A percentile compares a stretch with the other conserved stretches of the same genome.
phyloP scores from a whole-genome alignment of 2,329 filamentous ascomycete genomes.

The Diaporthe velutina region DNA sequence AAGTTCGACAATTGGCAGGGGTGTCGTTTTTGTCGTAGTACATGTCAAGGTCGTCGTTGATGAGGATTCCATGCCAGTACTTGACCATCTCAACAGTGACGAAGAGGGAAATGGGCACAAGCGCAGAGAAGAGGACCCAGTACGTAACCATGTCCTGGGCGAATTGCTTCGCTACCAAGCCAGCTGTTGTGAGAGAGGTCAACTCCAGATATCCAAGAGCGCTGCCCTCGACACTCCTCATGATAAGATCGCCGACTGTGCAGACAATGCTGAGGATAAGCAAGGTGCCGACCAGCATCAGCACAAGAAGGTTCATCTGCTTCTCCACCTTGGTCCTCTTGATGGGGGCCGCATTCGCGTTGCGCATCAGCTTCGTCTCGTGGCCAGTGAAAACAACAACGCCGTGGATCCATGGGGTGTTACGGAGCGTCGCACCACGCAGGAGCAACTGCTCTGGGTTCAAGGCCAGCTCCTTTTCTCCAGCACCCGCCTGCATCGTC shows the following conservation, averaged over 20 bases:
- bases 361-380: constrained; percentile 99
- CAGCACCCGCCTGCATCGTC: constrained; percentile 89
- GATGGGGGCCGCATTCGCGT: constrained; percentile 96
- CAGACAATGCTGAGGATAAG: constrained; percentile 88
- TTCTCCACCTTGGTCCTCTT: constrained; percentile 97
- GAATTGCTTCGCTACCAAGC: constrained; percentile 79
- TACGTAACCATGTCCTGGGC: constrained; percentile 97
- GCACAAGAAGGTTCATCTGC: constrained; percentile 92
- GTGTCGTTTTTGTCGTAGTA: constrained; percentile 97
- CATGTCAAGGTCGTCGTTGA: constrained; percentile 97
- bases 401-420: constrained; percentile 97
- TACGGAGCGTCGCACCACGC: constrained; percentile 91
- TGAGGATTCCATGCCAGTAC: constrained; percentile 97
- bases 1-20: constrained; percentile 94
- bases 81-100: constrained; percentile 98
- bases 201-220: constrained; percentile 82
- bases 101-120: constrained; percentile 97
- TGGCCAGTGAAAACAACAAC: constrained; percentile 97
- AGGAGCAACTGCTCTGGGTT: constrained; percentile 94
- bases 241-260: constrained; percentile 90
- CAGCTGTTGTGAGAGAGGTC: constrained; percentile 67
- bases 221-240: constrained; percentile 72
- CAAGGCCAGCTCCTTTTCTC: constrained; percentile 91
- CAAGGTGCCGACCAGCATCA: constrained; percentile 89
- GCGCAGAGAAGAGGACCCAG: constrained; percentile 96